A percentile compares a stretch with the other conserved stretches of the same genome.
Evolutionary conservation across 2,329 filamentous ascomycete genomes (phyloP).

Genomic region (Alternaria consortialis): DNA sequence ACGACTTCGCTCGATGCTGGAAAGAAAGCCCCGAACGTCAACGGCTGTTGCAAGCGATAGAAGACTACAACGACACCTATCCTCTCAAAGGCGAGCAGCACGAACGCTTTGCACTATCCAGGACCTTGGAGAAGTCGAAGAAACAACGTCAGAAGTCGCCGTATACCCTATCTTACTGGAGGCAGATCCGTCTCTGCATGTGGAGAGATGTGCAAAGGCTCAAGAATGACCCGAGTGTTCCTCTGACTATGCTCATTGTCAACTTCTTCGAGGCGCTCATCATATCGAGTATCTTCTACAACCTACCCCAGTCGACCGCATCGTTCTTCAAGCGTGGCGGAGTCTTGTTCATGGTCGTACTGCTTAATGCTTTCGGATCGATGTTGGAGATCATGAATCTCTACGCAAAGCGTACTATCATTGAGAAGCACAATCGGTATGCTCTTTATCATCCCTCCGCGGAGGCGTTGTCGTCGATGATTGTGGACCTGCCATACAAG

Average conservation of each 20-base stretch:
- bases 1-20: constrained; percentile 61
- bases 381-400: constrained; percentile 69
- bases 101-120: constrained; percentile 39
- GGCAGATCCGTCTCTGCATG: constrained; percentile 14
- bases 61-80: constrained; percentile 57
- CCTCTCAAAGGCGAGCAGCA: constrained; percentile 54
- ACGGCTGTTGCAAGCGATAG: constrained; percentile 53
- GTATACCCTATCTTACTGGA: constrained; percentile 57
- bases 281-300: constrained; percentile 80
- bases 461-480: constrained; percentile 67
- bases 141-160: constrained; percentile 64
- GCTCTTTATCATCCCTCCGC: constrained; percentile 86
- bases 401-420: constrained; percentile 85
- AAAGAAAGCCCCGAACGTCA: constrained; percentile 50
- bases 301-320: constrained; percentile 61
- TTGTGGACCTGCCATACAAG: constrained; percentile 59
- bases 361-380: constrained; percentile 76
- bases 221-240: constrained; percentile 57
- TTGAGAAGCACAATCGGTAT: constrained; percentile 82
- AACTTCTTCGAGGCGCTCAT: constrained; percentile 79
- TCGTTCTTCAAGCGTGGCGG: constrained; percentile 65
- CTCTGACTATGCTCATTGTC: constrained; percentile 70
- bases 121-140: constrained; percentile 57
- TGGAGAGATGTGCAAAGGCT: constrained; percentile 8
- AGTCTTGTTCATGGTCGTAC: constrained; percentile 81